Base-by-base conservation (phyloP, 129 eudicot genomes). In the Gnaphalium uliginosum region DNA sequence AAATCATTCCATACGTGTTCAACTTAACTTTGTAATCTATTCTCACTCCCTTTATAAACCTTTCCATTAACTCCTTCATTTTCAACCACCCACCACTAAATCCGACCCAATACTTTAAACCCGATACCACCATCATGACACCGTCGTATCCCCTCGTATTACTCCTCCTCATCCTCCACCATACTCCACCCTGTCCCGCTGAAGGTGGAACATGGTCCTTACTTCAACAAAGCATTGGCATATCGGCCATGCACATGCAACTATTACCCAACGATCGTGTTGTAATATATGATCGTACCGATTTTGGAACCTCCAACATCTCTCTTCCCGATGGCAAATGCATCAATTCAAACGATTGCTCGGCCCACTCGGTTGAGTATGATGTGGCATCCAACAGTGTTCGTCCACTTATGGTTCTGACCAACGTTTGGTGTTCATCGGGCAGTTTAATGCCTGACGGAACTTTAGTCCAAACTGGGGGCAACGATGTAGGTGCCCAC, bases 201-300 rank as follows among this genome's bases (percentile, higher is more conserved):
- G 59, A 15, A 30, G 92, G 86, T 0, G 96, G 92, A 53, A 37
- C 71, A 41, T 92, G 97, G 97, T 53, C 63, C 43, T 82, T 87
- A n/a, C 84, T 92, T 43, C 76, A 19, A n/a, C 53, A 77, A 22
- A 92, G 46, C 82, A 81, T 82, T 4, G 97, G 97, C 72, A 80
- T 85, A 68, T 80, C 96, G 17, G 89, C 96, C 89, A 92, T 92
- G 97, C 97, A 89, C 93, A 92, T 92, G 97, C 97, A 92, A 48
- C 97, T 87, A 43, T 83, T 92, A 26, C 72, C 79, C 68, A 85
- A 72, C 78, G 96, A 92, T 77, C 90, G 90, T 29, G 93, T 92
- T 25, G 59, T 92, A 48, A 85, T 92, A 8, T 89, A 68, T 78
- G 97, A 92, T 75, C 86, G 96, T 24, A 92, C 93, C 0, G 91